Conservation (phyloP, 2,329 filamentous ascomycete genomes). For the Xylariomycetidae sp. region DNA sequence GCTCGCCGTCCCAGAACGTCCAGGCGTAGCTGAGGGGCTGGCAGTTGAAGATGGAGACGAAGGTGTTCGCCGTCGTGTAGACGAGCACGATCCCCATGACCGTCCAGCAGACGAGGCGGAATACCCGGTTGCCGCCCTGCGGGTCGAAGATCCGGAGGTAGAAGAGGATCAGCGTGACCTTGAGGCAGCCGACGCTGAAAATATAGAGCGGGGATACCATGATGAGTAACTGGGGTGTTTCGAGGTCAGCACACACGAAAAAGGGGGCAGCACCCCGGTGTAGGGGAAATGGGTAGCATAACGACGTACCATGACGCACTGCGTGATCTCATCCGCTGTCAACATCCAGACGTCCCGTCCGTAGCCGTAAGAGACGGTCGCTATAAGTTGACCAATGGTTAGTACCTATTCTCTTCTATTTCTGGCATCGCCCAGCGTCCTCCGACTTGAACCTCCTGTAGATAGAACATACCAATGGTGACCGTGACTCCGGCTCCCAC, state of each 20-base stretch:
- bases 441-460: no score
- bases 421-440: no score
- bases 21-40: constrained; percentile 2
- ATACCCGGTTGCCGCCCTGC: constrained; percentile 2
- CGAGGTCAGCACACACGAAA: no score
- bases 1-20: background rate
- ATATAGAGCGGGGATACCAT: constrained; percentile 1
- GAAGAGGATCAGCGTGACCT: constrained; percentile 4
- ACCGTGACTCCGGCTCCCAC: background rate
- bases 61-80: constrained; percentile 1
- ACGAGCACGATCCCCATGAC: background rate
- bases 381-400: background rate
- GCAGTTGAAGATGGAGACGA: constrained; percentile 4
- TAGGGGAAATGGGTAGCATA: background rate
- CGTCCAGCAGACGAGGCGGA: constrained; percentile 3
- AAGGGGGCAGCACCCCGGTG: no score
- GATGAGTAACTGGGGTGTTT: background rate
- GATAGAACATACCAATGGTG: constrained; percentile 1
- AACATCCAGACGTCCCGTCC: constrained; percentile 5
- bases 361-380: constrained; percentile 1
- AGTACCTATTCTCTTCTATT: background rate
- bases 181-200: constrained; percentile 3
- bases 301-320: constrained; percentile 4
- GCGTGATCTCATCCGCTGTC: constrained; percentile 1
- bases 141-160: constrained; percentile 3